Conservation (phyloP, 805 yeast genomes). For the Candida patagonica region DNA sequence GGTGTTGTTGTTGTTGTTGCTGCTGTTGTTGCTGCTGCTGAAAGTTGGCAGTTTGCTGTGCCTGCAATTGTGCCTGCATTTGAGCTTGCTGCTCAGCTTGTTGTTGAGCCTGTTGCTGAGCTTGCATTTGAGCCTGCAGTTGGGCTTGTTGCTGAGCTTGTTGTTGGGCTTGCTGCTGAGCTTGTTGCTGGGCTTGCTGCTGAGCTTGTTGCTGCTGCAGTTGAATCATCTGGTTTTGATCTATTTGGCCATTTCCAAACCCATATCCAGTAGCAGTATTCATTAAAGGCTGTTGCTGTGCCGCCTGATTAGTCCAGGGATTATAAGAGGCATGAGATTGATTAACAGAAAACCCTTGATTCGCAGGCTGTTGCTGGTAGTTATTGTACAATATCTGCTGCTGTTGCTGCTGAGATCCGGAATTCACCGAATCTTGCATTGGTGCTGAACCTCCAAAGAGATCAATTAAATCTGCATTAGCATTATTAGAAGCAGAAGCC, state of each 20-base stretch:
- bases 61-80: conserved; percentile 16
- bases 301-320: conserved; percentile 8
- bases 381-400: conserved; percentile 20
- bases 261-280: neutral
- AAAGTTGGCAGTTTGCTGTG: conserved; percentile 14
- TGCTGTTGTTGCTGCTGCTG: conserved; percentile 5
- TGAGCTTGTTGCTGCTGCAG: conserved; percentile 16
- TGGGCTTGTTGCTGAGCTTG: conserved; percentile 14
- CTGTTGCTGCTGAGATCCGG: conserved; percentile 14
- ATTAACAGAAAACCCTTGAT: no score
- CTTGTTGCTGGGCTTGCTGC: conserved; percentile 13
- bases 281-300: conserved; percentile 19
- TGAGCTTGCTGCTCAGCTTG: conserved; percentile 10
- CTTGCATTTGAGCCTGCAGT: conserved; percentile 19
- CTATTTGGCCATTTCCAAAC: neutral
- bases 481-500: conserved; percentile 9
- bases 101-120: conserved; percentile 15
- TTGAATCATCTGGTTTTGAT: conserved; percentile 13
- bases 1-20: conserved; percentile 14
- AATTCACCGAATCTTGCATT: conserved; percentile 9
- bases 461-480: conserved; percentile 52
- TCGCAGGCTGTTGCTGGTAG: conserved; percentile 11
- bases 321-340: conserved; percentile 3
- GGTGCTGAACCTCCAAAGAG: conserved; percentile 39
- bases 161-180: conserved; percentile 15